These are phyloP conservation scores for Candida succiphila DNA, from an alignment of 805 yeast genomes.

Conservation along the genomic window DNA sequence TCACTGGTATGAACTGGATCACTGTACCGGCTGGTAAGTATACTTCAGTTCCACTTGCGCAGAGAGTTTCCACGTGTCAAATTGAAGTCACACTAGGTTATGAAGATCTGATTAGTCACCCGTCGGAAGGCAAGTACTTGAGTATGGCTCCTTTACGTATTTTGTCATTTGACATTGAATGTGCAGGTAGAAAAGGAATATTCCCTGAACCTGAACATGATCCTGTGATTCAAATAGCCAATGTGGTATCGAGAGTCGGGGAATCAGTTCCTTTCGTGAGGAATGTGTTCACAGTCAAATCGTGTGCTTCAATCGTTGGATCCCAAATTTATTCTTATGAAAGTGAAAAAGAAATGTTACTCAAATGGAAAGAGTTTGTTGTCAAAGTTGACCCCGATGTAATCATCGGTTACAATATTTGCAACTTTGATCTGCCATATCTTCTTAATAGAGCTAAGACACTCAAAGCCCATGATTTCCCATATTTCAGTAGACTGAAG, in stretches of 20 bases:
- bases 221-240: slow-evolving; percentile 95
- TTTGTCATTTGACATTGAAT: slow-evolving; percentile 92
- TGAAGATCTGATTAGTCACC: slow-evolving; percentile 62
- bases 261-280: slow-evolving; percentile 83
- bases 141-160: slow-evolving; percentile 90
- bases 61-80: slow-evolving; percentile 68
- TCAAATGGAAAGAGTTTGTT: slow-evolving; percentile 80
- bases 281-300: slow-evolving; percentile 86
- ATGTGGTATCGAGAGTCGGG: slow-evolving; percentile 81
- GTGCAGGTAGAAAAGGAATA: slow-evolving; percentile 95
- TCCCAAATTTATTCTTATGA: slow-evolving; percentile 73
- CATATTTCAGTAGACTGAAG: slow-evolving; percentile 75
- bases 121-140: slow-evolving; percentile 90
- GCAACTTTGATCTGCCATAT: slow-evolving; percentile 94
- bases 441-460: slow-evolving; percentile 79
- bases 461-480: slow-evolving; percentile 54
- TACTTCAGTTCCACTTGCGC: slow-evolving; percentile 24
- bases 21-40: slow-evolving; percentile 76
- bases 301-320: slow-evolving; percentile 91
- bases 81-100: slow-evolving; percentile 69
- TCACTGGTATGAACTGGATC: slow-evolving; percentile 97
- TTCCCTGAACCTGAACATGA: slow-evolving; percentile 93
- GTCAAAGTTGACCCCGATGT: slow-evolving; percentile 88
- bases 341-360: slow-evolving; percentile 73
- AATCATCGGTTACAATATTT: slow-evolving; percentile 89